Percentiles rank a stretch among this genome's conserved stretches.
These are phyloP conservation scores for Sporothrix protearum DNA, from an alignment of 2,329 filamentous ascomycete species.

Conservation along the genomic window DNA sequence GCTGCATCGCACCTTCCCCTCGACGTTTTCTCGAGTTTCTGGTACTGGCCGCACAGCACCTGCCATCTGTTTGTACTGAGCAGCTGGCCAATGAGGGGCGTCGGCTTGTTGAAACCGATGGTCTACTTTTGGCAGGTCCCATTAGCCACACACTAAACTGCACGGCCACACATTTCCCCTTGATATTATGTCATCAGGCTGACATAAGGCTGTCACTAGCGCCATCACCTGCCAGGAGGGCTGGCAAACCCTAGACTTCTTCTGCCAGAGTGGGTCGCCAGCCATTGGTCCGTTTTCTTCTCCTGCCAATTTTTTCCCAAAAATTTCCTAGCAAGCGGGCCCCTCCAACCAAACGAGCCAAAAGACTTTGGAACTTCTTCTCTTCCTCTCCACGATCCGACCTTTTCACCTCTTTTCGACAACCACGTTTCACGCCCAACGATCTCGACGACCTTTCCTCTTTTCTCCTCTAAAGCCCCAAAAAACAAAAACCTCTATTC, in stretches of 20 bases:
- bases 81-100: slow-evolving; percentile 9
- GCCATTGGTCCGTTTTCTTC: neutral
- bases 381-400: neutral
- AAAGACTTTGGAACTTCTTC: neutral
- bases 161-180: neutral
- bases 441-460: slow-evolving; percentile 9
- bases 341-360: neutral
- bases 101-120: slow-evolving; percentile 21
- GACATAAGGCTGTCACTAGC: neutral
- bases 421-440: slow-evolving; percentile 13
- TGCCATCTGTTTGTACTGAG: neutral
- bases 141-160: slow-evolving; percentile 17
- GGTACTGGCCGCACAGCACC: neutral
- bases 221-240: neutral
- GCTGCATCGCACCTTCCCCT: slow-evolving; percentile 7
- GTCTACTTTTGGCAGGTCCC: neutral
- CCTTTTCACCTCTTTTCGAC: slow-evolving; percentile 23
- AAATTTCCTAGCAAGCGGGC: slow-evolving; percentile 7
- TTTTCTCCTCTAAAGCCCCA: slow-evolving; percentile 17
- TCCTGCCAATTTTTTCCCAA: neutral
- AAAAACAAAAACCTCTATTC: slow-evolving; percentile 27
- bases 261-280: neutral
- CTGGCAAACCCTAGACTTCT: slow-evolving; percentile 17
- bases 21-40: neutral
- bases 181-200: neutral